Conservation (phyloP, 1,284 basidiomycete species). For the Ustilago tritici region DNA sequence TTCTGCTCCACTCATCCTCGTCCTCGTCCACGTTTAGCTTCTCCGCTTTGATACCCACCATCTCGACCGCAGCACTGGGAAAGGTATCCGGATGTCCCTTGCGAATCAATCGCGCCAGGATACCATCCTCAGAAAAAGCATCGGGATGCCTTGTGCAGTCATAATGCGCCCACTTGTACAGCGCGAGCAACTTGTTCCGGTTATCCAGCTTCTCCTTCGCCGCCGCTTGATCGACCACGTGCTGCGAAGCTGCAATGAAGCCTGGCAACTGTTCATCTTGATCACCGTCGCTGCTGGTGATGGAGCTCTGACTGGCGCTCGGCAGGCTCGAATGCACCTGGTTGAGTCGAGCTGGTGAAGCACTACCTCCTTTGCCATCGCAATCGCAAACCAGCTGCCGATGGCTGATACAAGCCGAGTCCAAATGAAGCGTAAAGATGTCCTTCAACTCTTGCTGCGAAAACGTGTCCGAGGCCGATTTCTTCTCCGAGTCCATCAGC, state of each 20-base stretch:
- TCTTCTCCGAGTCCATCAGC: constrained; percentile 71
- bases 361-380: constrained; percentile 52
- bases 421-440: constrained; percentile 86
- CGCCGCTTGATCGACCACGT: constrained; percentile 29
- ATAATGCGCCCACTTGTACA: constrained; percentile 90
- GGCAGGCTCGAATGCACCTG: not conserved
- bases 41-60: constrained; percentile 18
- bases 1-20: constrained; percentile 32
- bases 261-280: constrained; percentile 34
- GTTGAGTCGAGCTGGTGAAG: not conserved
- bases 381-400: constrained; percentile 72
- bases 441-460: constrained; percentile 73
- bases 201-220: constrained; percentile 73
- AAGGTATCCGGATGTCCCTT: not conserved
- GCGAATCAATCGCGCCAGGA: constrained; percentile 27
- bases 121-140: constrained; percentile 37
- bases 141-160: constrained; percentile 69
- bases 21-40: constrained; percentile 13
- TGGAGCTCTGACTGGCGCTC: constrained; percentile 16
- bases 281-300: constrained; percentile 31
- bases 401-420: constrained; percentile 90
- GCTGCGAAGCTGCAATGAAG: constrained; percentile 57
- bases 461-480: constrained; percentile 54
- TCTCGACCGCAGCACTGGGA: not conserved
- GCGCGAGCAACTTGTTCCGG: constrained; percentile 80